These are phyloP conservation scores for Andrographis paniculata DNA, from an alignment of 305 asterid species.

Conservation along the genomic window DNA sequence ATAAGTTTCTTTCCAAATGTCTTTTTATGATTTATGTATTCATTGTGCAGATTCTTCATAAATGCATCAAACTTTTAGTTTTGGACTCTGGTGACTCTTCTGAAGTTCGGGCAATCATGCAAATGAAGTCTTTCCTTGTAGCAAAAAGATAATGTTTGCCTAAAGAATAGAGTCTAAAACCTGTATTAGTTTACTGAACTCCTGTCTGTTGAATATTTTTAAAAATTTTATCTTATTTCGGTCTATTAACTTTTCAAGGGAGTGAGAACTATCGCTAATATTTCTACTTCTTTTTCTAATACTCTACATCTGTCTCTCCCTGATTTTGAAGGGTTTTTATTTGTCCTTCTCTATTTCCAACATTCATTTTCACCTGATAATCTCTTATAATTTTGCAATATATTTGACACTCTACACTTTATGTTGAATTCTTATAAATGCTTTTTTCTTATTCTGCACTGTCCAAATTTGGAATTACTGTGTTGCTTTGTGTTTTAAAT, in stretches of 20 bases:
- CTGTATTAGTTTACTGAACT: constrained; percentile 36
- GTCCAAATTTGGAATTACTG: constrained; percentile 9
- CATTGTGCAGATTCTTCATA: constrained; percentile 92
- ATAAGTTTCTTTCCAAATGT: constrained; percentile 20
- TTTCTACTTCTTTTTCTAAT: constrained; percentile 20
- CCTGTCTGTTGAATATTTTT: constrained; percentile 22
- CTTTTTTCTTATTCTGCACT: constrained; percentile 2
- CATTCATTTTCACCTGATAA: neutral
- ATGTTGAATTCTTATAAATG: neutral
- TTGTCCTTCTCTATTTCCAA: constrained; percentile 20
- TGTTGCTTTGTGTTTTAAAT: neutral
- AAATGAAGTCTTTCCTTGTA: constrained; percentile 72
- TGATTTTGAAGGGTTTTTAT: constrained; percentile 23
- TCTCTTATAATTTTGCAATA: constrained; percentile 12
- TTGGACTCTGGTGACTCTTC: constrained; percentile 96
- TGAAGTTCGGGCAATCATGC: constrained; percentile 82
- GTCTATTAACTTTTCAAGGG: constrained; percentile 34
- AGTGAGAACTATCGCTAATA: constrained; percentile 25
- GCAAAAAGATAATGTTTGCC: constrained; percentile 52
- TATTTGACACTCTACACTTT: constrained; percentile 14
- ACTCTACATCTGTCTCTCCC: constrained; percentile 18
- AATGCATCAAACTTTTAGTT: constrained; percentile 73
- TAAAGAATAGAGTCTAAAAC: constrained; percentile 49
- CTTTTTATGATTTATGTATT: constrained; percentile 59
- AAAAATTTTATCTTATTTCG: constrained; percentile 36